Base-by-base conservation (phyloP, 2,329 filamentous ascomycete genomes). In the Arachnomyces sp. region DNA sequence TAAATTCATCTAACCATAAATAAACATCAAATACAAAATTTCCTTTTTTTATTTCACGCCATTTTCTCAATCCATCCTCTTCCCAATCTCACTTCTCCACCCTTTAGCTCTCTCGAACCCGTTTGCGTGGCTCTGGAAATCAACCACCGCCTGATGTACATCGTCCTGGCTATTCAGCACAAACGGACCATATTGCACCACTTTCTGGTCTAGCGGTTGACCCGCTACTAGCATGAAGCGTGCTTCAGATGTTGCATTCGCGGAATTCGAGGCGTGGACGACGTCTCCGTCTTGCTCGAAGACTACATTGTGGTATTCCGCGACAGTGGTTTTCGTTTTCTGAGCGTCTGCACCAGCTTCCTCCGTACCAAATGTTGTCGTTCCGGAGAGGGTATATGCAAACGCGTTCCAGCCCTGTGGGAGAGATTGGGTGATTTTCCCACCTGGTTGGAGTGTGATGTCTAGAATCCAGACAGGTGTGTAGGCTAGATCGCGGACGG, bases 401-500 rank as follows among this genome's bases (percentile, higher is more conserved):
- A 96, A 96, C 2, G 86, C 80, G 61, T 93, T 95, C 86, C 88
- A 96, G 18, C 80, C 82, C 46, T 72, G 66, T 0, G 90, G 90
- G 2, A 96, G 58, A 4, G 76, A 63, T 67, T 96, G 90, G 15
- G 71, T 73, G 49, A 96, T 70, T 44, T 72, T 78, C 34, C 86
- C 88, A 39, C 90, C 90, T 0, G 89, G 88, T 53, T 78, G 68
- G 39, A 96, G 77, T 14, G 77, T 80, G 38, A 95, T 71, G 59
- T 96, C 90, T 33, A 96, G 72, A 46, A 95, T 73, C 90, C 90
- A 96, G n/a, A 96, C 88, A 0, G 92, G 92, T 2, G 90, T 96
- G 65, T 96, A 95, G 11, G 90, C 89, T 33, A 96, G 71, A 56
- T 96, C 89, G 59, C 90, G 80, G 39, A 95, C 77, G 11, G 82